phyloP scores from a whole-genome alignment of 139 green algal genomes.

The Chlamydomonas applanata region DNA sequence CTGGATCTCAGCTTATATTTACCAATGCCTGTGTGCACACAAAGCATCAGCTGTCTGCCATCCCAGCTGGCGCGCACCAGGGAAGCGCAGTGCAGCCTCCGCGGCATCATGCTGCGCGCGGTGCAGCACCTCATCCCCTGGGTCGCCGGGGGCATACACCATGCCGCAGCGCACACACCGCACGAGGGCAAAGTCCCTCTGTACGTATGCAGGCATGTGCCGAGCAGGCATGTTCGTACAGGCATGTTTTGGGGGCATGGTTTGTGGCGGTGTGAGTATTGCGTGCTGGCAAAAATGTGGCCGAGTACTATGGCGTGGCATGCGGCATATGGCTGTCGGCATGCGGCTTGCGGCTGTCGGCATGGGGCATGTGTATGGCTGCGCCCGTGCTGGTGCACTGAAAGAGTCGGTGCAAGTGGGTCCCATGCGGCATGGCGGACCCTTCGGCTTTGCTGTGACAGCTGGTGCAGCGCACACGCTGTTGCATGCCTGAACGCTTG shows the following conservation, averaged over 20 bases:
- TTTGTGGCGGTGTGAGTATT: background rate
- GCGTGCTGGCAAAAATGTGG: background rate
- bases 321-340: background rate
- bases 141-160: constrained; percentile 25
- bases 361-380: background rate
- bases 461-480: background rate
- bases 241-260: too few species aligned
- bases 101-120: constrained; percentile 13
- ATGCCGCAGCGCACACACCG: constrained; percentile 25
- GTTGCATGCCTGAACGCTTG: background rate
- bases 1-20: too few species aligned
- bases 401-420: too few species aligned
- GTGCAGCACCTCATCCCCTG: constrained; percentile 21
- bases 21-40: too few species aligned
- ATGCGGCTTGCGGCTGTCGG: background rate
- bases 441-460: background rate
- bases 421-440: too few species aligned
- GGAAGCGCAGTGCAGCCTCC: constrained; percentile 6
- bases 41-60: too few species aligned
- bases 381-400: too few species aligned
- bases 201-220: background rate
- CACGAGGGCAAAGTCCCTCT: constrained; percentile 21
- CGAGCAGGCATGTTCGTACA: too few species aligned
- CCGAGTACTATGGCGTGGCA: background rate
- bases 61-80: background rate